Percentiles rank a stretch among this genome's conserved stretches.
phyloP scores from a whole-genome alignment of 2,329 filamentous ascomycete species.

The Ciborinia camelliae region DNA sequence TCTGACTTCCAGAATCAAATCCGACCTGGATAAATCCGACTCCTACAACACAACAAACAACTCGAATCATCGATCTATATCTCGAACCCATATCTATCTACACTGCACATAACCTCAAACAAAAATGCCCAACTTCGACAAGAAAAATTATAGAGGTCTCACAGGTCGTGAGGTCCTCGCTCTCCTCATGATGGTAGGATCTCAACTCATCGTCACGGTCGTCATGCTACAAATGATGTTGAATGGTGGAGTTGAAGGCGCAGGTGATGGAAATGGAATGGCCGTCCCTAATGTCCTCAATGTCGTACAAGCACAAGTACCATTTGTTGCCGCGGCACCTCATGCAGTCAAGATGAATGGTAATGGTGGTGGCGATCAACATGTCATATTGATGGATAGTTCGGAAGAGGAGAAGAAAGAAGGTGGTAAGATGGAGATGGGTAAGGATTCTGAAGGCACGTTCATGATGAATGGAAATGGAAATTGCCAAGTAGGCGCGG shows the following conservation, averaged over 20 bases:
- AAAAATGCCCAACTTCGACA: background rate
- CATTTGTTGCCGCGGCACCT: background rate
- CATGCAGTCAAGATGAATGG: background rate
- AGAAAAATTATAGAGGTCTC: background rate
- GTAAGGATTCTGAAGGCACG: background rate
- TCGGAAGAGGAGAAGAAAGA: too few relatives aligned
- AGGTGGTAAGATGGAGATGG: too few relatives aligned
- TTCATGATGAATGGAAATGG: background rate
- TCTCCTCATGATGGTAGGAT: background rate
- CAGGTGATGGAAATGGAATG: too few relatives aligned
- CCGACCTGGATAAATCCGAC: too few relatives aligned
- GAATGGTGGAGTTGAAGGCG: fast-evolving
- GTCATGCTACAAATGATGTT: background rate
- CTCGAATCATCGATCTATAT: background rate
- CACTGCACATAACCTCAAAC: background rate
- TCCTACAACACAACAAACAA: background rate
- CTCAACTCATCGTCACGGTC: background rate
- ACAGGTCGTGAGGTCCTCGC: background rate
- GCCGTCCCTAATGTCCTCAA: background rate
- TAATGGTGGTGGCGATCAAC: too few relatives aligned
- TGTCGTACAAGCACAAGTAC: fast-evolving
- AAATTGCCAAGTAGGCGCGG: background rate
- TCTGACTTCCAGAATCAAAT: too few relatives aligned
- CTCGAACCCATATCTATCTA: background rate
- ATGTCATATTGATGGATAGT: too few relatives aligned